Conservation (phyloP, 2,329 filamentous ascomycete species). For the Drechslerella coelobrocha region DNA sequence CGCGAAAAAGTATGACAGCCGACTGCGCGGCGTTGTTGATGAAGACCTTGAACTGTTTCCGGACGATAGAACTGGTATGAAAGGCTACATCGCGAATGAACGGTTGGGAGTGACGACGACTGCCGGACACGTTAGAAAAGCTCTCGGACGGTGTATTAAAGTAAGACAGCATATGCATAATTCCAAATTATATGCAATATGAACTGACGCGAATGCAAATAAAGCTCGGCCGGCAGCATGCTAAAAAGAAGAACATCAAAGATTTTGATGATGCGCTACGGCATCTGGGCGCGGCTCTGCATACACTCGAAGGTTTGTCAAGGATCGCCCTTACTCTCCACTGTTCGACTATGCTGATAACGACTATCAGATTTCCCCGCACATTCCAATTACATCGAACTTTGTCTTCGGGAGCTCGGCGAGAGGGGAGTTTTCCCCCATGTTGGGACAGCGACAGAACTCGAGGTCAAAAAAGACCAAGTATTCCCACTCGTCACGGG, state of each 20-base stretch:
- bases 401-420: constrained; percentile 85
- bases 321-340: neutral
- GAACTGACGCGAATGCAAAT: too few relatives aligned
- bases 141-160: constrained; percentile 51
- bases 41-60: constrained; percentile 74
- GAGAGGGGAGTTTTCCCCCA: constrained; percentile 84
- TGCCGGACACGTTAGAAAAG: constrained; percentile 58
- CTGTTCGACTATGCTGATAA: constrained; percentile 6
- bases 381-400: constrained; percentile 90
- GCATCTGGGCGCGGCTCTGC: constrained; percentile 83
- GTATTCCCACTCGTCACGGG: constrained; percentile 88
- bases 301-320: constrained; percentile 76
- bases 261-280: constrained; percentile 88
- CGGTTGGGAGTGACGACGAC: constrained; percentile 87
- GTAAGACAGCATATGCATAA: constrained; percentile 11
- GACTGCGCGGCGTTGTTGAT: constrained; percentile 78
- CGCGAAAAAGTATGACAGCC: constrained; percentile 78
- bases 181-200: too few relatives aligned
- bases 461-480: constrained; percentile 71
- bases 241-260: constrained; percentile 68
- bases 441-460: constrained; percentile 74
- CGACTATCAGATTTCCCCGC: constrained; percentile 75
- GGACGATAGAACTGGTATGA: constrained; percentile 83
- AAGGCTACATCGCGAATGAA: constrained; percentile 97
- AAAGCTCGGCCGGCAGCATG: constrained; percentile 78